Evolutionary conservation across 2,329 filamentous ascomycete species (phyloP).

Genomic region (Neophaeococcomyces mojaviensis): DNA sequence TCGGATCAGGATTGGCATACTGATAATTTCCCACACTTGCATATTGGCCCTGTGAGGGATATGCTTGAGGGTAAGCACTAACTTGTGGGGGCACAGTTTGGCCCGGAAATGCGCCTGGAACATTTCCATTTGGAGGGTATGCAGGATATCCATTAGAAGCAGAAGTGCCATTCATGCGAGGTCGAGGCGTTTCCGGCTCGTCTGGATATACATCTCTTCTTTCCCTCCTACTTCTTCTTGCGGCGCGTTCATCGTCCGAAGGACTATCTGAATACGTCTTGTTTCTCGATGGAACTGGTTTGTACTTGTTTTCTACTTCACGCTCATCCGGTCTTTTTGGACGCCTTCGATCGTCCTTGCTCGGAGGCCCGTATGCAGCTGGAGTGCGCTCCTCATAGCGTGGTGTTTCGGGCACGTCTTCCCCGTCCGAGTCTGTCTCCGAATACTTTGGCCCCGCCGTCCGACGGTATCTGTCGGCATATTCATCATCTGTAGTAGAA

Average conservation of each 20-base stretch:
- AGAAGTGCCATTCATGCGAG: neutral
- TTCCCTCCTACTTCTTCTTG: neutral
- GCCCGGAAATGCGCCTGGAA: constrained; percentile 1
- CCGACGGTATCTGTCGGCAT: neutral
- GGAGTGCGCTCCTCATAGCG: constrained; percentile 1
- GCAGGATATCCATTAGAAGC: neutral
- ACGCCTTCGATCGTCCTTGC: constrained; percentile 5
- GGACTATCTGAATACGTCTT: constrained; percentile 1
- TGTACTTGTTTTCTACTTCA: neutral
- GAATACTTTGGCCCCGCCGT: neutral
- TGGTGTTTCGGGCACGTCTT: neutral
- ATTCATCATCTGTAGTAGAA: constrained; percentile 5
- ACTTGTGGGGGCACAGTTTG: constrained; percentile 30
- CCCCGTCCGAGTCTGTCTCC: constrained; percentile 5
- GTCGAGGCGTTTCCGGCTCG: constrained; percentile 3
- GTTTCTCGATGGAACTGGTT: neutral
- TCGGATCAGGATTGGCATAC: constrained; percentile 26
- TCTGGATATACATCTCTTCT: neutral
- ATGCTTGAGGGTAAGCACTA: constrained; percentile 23
- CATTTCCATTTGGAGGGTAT: neutral
- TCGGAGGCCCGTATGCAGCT: neutral
- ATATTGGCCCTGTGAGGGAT: constrained; percentile 21
- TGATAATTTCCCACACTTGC: constrained; percentile 29
- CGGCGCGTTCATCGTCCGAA: neutral
- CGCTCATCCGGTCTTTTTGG: neutral